A percentile compares a stretch with the other conserved stretches of the same genome.
These are phyloP conservation scores for Sporothrix brunneoviolacea DNA, from an alignment of 2,329 filamentous ascomycete species.

Conservation along the genomic window DNA sequence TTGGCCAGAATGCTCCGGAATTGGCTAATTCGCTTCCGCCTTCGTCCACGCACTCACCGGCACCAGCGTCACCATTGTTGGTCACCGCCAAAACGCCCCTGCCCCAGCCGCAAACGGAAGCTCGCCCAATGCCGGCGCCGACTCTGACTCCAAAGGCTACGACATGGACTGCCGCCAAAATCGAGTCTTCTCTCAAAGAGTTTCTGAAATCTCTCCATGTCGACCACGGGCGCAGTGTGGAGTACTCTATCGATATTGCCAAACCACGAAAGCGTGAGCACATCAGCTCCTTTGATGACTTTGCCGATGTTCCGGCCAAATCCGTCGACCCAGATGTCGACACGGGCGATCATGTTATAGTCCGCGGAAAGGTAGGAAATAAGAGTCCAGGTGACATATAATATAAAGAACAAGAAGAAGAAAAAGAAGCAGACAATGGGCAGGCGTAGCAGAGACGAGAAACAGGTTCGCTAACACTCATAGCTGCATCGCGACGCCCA, in stretches of 20 bases:
- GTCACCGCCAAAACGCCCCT: background rate
- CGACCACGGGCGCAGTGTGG: conserved; percentile 39
- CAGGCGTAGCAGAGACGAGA: background rate
- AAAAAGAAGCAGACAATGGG: too few relatives aligned
- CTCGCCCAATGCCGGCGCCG: background rate
- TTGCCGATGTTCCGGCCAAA: conserved; percentile 36
- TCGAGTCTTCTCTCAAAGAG: conserved; percentile 34
- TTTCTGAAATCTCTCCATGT: conserved; percentile 39
- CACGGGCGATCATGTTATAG: conserved; percentile 36
- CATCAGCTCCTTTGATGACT: conserved; percentile 32
- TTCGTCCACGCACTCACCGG: background rate
- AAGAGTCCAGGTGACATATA: background rate
- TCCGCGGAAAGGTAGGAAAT: conserved; percentile 42
- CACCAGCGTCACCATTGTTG: background rate
- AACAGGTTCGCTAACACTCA: background rate
- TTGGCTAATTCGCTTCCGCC: background rate
- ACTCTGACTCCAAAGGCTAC: conserved; percentile 19
- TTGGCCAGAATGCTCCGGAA: too few relatives aligned
- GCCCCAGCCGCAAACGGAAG: background rate
- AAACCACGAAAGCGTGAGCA: conserved; percentile 7
- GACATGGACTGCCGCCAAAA: conserved; percentile 38
- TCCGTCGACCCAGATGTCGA: conserved; percentile 25
- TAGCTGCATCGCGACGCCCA: conserved; percentile 16
- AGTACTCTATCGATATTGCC: conserved; percentile 37
- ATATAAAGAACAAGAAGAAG: too few relatives aligned